phyloP scores from a whole-genome alignment of 768 basidiomycete genomes.

The Leucogyrophana mollusca region DNA sequence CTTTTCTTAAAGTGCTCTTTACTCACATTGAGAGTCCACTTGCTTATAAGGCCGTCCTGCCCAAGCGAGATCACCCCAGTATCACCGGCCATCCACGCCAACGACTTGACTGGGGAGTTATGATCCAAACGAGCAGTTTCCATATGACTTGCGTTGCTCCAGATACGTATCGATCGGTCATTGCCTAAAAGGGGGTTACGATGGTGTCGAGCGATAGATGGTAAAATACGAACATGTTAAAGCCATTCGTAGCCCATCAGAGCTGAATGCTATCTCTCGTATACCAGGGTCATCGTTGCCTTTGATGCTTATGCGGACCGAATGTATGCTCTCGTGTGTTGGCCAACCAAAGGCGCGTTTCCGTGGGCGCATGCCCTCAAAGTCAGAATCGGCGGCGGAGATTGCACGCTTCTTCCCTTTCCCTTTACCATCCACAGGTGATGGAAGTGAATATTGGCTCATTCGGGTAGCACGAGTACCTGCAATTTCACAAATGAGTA shows the following conservation, averaged over 20 bases:
- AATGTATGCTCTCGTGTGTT: conserved; percentile 36
- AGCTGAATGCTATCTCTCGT: conserved; percentile 46
- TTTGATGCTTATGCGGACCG: conserved; percentile 37
- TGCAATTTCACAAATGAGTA: too few species aligned
- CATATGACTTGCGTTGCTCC: conserved; percentile 44
- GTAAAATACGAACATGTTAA: conserved; percentile 47
- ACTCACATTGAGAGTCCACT: conserved; percentile 58
- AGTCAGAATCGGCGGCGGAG: conserved; percentile 17
- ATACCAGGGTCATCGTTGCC: conserved; percentile 50
- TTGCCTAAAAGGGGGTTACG: conserved; percentile 35
- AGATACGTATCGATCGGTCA: conserved; percentile 64
- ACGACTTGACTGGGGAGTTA: conserved; percentile 44
- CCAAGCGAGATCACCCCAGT: conserved; percentile 55
- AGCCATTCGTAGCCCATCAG: conserved; percentile 56
- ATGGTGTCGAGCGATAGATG: neutral
- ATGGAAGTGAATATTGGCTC: too few species aligned
- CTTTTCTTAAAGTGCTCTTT: conserved; percentile 1
- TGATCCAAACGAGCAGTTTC: conserved; percentile 61
- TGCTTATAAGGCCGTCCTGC: conserved; percentile 55
- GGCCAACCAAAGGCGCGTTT: conserved; percentile 48
- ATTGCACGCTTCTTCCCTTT: conserved; percentile 41
- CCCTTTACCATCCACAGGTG: neutral
- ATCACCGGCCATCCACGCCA: conserved; percentile 62
- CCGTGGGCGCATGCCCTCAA: conserved; percentile 29
- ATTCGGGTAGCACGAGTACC: too few species aligned